Conservation (phyloP, 2,329 filamentous ascomycete genomes). For the Phaeosphaeriaceae sp. region DNA sequence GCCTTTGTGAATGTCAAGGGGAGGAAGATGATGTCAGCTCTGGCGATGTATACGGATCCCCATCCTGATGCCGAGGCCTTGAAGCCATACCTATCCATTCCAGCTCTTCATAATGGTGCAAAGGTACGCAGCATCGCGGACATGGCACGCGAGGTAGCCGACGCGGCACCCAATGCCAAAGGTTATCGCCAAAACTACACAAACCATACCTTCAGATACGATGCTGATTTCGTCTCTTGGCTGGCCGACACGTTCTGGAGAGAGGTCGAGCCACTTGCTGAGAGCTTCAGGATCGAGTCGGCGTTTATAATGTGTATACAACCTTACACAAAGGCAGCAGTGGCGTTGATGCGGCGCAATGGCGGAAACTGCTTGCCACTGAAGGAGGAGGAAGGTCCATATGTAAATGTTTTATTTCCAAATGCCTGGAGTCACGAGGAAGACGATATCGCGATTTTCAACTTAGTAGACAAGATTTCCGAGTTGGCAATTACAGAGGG, state of each 20-base stretch:
- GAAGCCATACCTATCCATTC: constrained; percentile 10
- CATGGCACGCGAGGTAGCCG: constrained; percentile 37
- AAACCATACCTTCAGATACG: constrained; percentile 29
- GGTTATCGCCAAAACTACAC: constrained; percentile 36
- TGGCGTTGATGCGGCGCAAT: constrained; percentile 22
- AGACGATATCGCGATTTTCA: constrained; percentile 23
- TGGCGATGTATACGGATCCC: constrained; percentile 9
- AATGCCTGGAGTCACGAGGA: constrained; percentile 25
- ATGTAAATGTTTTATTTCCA: constrained; percentile 20
- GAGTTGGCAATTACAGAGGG: constrained; percentile 14
- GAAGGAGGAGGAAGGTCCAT: constrained; percentile 18
- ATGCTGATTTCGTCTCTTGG: constrained; percentile 23
- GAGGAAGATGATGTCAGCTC: constrained; percentile 2
- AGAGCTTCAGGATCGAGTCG: constrained; percentile 12
- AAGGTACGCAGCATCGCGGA: constrained; percentile 12
- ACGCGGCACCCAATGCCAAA: constrained; percentile 32
- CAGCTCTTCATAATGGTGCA: constrained; percentile 6
- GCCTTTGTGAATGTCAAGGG: constrained; percentile 1
- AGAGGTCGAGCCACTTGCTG: constrained; percentile 15
- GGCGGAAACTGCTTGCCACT: constrained; percentile 32
- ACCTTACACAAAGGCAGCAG: constrained; percentile 13
- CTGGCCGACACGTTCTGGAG: constrained; percentile 23
- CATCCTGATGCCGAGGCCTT: constrained; percentile 2
- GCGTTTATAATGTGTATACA: constrained; percentile 16
- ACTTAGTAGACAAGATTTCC: constrained; percentile 17